Evolutionary conservation across 2,329 filamentous ascomycete genomes (phyloP).

Genomic region (Fonsecaea pugnacius): DNA sequence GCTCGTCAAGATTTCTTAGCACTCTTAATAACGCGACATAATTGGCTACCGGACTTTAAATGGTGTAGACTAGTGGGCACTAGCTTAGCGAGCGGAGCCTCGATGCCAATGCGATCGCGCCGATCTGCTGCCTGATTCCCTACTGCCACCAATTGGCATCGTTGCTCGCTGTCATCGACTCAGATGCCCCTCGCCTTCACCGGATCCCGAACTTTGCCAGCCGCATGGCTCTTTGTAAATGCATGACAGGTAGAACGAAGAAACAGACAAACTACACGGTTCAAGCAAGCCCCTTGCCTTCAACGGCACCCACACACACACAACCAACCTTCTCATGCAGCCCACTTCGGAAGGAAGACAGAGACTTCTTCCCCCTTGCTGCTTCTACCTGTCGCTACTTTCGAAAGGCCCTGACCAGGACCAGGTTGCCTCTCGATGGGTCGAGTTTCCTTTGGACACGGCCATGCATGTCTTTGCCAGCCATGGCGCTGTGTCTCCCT

Average conservation of each 20-base stretch:
- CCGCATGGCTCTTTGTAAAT: neutral
- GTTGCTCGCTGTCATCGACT: neutral
- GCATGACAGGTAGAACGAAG: neutral
- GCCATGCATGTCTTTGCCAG: constrained; percentile 1
- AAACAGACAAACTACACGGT: neutral
- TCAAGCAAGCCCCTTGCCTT: neutral
- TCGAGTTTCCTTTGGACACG: neutral
- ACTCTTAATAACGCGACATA: neutral
- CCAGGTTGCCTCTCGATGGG: neutral
- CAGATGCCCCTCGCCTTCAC: constrained; percentile 17
- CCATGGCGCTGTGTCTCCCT: constrained; percentile 5
- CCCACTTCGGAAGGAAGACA: neutral
- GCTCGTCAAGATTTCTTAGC: neutral
- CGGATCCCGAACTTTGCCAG: constrained; percentile 25
- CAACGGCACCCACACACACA: neutral
- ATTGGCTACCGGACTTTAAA: neutral
- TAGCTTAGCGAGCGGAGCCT: constrained; percentile 14
- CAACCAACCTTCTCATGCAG: neutral
- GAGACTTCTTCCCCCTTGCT: neutral
- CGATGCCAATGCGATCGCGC: constrained; percentile 13
- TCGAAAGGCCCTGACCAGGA: neutral
- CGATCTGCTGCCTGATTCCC: constrained; percentile 8
- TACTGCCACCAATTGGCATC: neutral
- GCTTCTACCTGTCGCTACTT: neutral
- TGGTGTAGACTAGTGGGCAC: neutral